Percentiles rank a stretch among this genome's conserved stretches.
phyloP scores from a whole-genome alignment of 2,329 filamentous ascomycete species.

The Microcyclospora pomicola region DNA sequence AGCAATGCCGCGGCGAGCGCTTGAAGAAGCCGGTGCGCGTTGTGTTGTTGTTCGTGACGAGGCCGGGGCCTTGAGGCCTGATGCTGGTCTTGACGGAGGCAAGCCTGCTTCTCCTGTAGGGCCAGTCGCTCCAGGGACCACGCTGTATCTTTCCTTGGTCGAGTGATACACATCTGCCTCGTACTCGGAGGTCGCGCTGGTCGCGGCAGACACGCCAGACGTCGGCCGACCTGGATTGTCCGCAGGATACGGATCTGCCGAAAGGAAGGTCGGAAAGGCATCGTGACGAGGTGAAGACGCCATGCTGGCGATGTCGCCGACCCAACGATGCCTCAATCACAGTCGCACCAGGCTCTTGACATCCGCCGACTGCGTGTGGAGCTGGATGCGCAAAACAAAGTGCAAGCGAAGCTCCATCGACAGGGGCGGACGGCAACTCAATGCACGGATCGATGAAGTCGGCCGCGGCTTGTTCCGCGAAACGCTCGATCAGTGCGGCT shows the following conservation, averaged over 20 bases:
- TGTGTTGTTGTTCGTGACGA: too few species aligned
- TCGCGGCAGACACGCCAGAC: slow-evolving; percentile 9
- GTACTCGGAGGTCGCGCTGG: slow-evolving; percentile 12
- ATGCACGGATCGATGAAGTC: too few species aligned
- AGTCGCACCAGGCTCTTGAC: too few species aligned
- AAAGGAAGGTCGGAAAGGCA: slow-evolving; percentile 17
- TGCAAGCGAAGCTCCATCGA: too few species aligned
- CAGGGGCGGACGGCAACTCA: too few species aligned
- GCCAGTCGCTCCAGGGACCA: slow-evolving; percentile 26
- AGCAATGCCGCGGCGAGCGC: slow-evolving; percentile 10
- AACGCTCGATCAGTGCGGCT: too few species aligned
- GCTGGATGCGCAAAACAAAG: too few species aligned
- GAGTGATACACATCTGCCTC: slow-evolving; percentile 6
- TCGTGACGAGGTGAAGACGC: neutral
- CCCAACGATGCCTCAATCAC: too few species aligned
- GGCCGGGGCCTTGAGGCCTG: slow-evolving; percentile 13
- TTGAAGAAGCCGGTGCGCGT: slow-evolving; percentile 5
- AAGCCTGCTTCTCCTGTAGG: slow-evolving; percentile 35
- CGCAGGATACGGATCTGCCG: slow-evolving; percentile 13
- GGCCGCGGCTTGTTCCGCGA: too few species aligned
- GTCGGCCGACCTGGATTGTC: slow-evolving; percentile 7
- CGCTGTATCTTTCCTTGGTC: slow-evolving; percentile 6
- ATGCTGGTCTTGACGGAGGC: slow-evolving; percentile 33
- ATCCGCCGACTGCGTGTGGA: too few species aligned
- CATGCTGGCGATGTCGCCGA: neutral